Evolutionary conservation across 495 filamentous ascomycete genomes (phyloP).

Genomic region (Emericellopsis terricola): DNA sequence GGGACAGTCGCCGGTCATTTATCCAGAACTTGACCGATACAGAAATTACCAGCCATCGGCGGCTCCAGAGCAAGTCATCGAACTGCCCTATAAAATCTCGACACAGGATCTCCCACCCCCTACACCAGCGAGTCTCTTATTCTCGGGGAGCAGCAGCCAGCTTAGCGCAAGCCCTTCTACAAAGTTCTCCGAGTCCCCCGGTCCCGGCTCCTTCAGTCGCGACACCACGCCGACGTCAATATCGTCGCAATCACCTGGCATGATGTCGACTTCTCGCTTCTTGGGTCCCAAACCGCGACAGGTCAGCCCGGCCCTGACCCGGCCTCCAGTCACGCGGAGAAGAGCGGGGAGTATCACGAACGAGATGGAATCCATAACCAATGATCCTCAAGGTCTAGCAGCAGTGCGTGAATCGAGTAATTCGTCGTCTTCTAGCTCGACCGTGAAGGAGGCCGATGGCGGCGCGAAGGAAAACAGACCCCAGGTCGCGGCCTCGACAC

Average conservation of each 20-base stretch:
- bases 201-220: slow-evolving; percentile 60
- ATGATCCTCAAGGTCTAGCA: slow-evolving; percentile 38
- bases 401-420: slow-evolving; percentile 44
- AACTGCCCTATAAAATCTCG: slow-evolving; percentile 25
- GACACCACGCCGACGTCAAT: slow-evolving; percentile 91
- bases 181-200: slow-evolving; percentile 80
- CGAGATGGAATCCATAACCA: slow-evolving; percentile 27
- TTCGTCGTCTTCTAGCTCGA: slow-evolving; percentile 42
- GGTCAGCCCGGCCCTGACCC: slow-evolving; percentile 43
- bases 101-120: slow-evolving; percentile 47
- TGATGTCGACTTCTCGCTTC: slow-evolving; percentile 40
- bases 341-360: slow-evolving; percentile 33
- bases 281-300: slow-evolving; percentile 38
- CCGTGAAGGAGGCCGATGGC: slow-evolving; percentile 32
- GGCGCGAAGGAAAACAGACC: slow-evolving; percentile 26
- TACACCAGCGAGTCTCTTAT: slow-evolving; percentile 29
- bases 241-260: slow-evolving; percentile 85
- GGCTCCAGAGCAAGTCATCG: slow-evolving; percentile 11
- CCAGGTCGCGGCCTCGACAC: slow-evolving; percentile 21
- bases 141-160: slow-evolving; percentile 33
- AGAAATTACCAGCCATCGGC: slow-evolving; percentile 15
- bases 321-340: slow-evolving; percentile 49
- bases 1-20: slow-evolving; percentile 20
- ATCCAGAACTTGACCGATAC: slow-evolving; percentile 38
- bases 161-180: slow-evolving; percentile 68